Base-by-base conservation (phyloP, 371 early-diverging fungal genomes). In the Catenaria anguillulae region DNA sequence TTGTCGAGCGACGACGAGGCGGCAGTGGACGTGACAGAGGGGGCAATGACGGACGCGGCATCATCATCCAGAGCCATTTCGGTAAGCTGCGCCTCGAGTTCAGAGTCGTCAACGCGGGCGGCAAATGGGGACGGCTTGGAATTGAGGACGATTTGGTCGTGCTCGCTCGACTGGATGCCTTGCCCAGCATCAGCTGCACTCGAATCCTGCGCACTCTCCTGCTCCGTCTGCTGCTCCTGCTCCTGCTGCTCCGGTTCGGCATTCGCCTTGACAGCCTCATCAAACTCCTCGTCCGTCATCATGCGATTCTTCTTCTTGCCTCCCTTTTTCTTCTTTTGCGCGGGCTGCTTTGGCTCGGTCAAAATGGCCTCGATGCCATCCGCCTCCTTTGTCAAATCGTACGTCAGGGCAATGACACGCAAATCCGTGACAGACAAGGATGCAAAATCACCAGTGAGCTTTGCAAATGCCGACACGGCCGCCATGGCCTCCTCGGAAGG, bases 401-500 rank as follows among this genome's bases (percentile, higher is more conserved):
- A 84, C 5, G 91, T 83, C 67, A 97, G 74, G 1, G 95, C 95
- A 55, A 97, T 71, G 6, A 96, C 87, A 65, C 83, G 85, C 62
- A 96, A 67, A 84, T 97, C 97, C 5, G 90, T 84, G 40, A 76
- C 67, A 5, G 90, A 87, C 42, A 97, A 74, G 15, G 80, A 77
- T 21, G 88, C 75, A 68, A 77, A 90, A 73, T 97, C 97, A 45
- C 97, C 97, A 1, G 97, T 93, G 73, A 85, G 85, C 65, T 86
- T 89, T 36, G 96, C 79, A 69, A 93, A 93, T 91, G 93, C 60
- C 24, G 21, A 21, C 42, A 60, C 42, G 55, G 60, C 40, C 33
- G 78, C 79, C 61, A 93, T 70, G 31, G 89, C 80, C 62, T 88
- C 86, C 33, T 86, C 87, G 29, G 81, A 77, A 17, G 94, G 94